A percentile compares a stretch with the other conserved stretches of the same genome.
phyloP scores from a whole-genome alignment of 768 basidiomycete genomes.

The Collybiopsis luxurians region DNA sequence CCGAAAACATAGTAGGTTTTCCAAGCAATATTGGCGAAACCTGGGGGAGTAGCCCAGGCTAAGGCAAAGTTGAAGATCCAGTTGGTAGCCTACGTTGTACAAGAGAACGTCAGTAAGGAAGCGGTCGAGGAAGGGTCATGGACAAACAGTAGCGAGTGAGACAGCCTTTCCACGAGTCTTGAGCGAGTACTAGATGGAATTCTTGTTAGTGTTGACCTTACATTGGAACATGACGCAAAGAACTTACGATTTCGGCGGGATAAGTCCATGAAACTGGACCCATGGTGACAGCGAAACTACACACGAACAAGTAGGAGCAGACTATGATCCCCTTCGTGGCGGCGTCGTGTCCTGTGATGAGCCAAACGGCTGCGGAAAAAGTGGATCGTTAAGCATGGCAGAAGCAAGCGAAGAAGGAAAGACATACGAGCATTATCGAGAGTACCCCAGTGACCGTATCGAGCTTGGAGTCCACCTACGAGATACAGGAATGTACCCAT shows the following conservation, averaged over 20 bases:
- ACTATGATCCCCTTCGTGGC: slow-evolving; percentile 73
- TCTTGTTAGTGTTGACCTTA: background rate
- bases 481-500: slow-evolving; percentile 81
- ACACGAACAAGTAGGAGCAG: slow-evolving; percentile 76
- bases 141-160: slow-evolving; percentile 44
- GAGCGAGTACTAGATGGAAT: slow-evolving; percentile 43
- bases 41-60: slow-evolving; percentile 74
- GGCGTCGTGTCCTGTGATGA: slow-evolving; percentile 51
- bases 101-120: background rate
- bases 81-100: slow-evolving; percentile 32
- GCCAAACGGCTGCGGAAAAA: slow-evolving; percentile 33
- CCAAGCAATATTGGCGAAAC: slow-evolving; percentile 63
- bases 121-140: slow-evolving; percentile 41
- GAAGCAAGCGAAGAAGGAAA: background rate
- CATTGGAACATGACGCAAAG: background rate
- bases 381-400: background rate
- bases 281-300: slow-evolving; percentile 71
- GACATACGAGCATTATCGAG: slow-evolving; percentile 34
- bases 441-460: slow-evolving; percentile 61
- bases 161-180: slow-evolving; percentile 63
- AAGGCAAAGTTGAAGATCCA: slow-evolving; percentile 75
- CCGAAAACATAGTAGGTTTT: slow-evolving; percentile 80
- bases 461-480: slow-evolving; percentile 72
- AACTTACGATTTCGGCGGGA: slow-evolving; percentile 56
- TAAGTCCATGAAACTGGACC: slow-evolving; percentile 79